These are phyloP conservation scores for Dendrostoma leiphaemia DNA, from an alignment of 2,329 filamentous ascomycete genomes.

Conservation along the genomic window DNA sequence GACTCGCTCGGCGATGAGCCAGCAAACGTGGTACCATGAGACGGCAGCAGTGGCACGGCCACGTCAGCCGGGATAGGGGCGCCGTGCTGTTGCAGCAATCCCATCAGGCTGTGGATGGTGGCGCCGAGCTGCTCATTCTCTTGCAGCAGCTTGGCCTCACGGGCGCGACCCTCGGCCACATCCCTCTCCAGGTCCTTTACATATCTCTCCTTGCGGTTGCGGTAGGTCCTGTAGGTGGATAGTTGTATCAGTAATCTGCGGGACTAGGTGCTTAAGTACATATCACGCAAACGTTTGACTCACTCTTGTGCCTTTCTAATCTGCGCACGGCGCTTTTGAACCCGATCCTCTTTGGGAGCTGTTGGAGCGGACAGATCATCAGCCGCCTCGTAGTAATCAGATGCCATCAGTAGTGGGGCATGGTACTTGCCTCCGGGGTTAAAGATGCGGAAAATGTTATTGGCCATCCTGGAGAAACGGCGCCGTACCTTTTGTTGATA, in stretches of 20 bases:
- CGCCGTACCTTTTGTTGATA: not conserved
- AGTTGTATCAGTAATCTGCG: not conserved
- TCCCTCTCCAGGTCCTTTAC: slow-evolving; percentile 27
- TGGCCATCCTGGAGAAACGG: slow-evolving; percentile 11
- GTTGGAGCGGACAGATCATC: no score
- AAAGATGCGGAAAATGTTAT: slow-evolving; percentile 32
- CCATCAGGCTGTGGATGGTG: slow-evolving; percentile 19
- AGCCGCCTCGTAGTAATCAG: no score
- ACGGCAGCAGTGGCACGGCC: not conserved
- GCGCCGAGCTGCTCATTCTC: slow-evolving; percentile 20
- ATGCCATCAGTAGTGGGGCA: not conserved
- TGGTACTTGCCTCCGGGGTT: slow-evolving; percentile 27
- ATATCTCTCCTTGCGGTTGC: slow-evolving; percentile 29
- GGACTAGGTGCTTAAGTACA: not conserved
- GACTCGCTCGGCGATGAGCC: not conserved
- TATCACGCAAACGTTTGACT: not conserved
- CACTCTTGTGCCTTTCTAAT: slow-evolving; percentile 29
- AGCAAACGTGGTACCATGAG: not conserved
- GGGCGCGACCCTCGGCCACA: slow-evolving; percentile 19
- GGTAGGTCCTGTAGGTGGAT: slow-evolving; percentile 24
- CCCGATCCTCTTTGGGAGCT: slow-evolving; percentile 26
- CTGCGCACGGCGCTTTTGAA: slow-evolving; percentile 26
- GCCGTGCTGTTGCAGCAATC: slow-evolving; percentile 19
- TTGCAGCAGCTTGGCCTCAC: slow-evolving; percentile 22
- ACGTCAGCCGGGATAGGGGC: slow-evolving; percentile 10